Evolutionary conservation across 2,329 filamentous ascomycete genomes (phyloP).

Genomic region (Fusarium graminum): DNA sequence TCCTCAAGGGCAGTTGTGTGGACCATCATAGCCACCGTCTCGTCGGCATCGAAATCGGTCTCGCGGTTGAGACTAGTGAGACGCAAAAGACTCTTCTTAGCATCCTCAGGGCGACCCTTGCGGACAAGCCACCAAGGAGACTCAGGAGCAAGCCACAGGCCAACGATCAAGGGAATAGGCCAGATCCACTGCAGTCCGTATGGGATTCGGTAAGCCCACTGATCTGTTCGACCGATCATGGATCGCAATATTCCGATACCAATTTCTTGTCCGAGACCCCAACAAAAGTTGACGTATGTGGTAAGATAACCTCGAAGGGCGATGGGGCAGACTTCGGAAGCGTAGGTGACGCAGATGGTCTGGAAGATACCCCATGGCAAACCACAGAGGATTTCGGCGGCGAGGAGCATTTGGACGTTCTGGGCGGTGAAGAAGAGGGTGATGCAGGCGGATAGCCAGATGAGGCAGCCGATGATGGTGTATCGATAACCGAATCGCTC

Average conservation of each 20-base stretch:
- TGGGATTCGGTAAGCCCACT: slow-evolving; percentile 78
- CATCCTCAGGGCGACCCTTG: slow-evolving; percentile 72
- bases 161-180: slow-evolving; percentile 75
- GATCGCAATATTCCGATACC: slow-evolving; percentile 79
- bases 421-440: slow-evolving; percentile 44
- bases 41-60: slow-evolving; percentile 81
- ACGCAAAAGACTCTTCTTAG: slow-evolving; percentile 74
- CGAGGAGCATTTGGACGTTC: slow-evolving; percentile 43
- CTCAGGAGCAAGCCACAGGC: slow-evolving; percentile 76
- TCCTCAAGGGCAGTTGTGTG: slow-evolving; percentile 87
- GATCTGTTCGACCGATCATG: slow-evolving; percentile 73
- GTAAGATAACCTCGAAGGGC: slow-evolving; percentile 78
- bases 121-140: slow-evolving; percentile 82
- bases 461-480: slow-evolving; percentile 43
- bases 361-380: slow-evolving; percentile 46
- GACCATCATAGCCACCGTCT: slow-evolving; percentile 92
- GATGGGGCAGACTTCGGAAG: slow-evolving; percentile 79
- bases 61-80: slow-evolving; percentile 73
- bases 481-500: slow-evolving; percentile 41
- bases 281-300: slow-evolving; percentile 82
- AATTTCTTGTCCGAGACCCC: slow-evolving; percentile 79
- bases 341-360: slow-evolving; percentile 44
- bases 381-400: slow-evolving; percentile 41
- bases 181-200: slow-evolving; percentile 84
- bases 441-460: slow-evolving; percentile 38